These are phyloP conservation scores for Xanthoparmelia taractica DNA, from an alignment of 495 filamentous ascomycete genomes.

Conservation along the genomic window DNA sequence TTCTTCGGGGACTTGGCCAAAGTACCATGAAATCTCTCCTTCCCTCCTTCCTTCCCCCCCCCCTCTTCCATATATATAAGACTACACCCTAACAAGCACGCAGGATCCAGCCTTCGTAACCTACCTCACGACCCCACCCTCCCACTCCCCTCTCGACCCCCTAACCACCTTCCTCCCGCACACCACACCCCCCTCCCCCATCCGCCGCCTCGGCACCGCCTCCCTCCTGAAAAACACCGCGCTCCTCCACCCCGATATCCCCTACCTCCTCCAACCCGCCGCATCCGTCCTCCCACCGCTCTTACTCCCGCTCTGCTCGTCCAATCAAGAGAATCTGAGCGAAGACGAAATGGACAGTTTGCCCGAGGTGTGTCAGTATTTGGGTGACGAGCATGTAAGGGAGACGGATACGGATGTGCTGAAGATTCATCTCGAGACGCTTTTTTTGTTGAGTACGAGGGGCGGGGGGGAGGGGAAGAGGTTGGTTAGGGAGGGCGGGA, in stretches of 20 bases:
- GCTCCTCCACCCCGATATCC: conserved; percentile 48
- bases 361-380: conserved; percentile 77
- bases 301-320: conserved; percentile 58
- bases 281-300: conserved; percentile 75
- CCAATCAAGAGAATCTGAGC: conserved; percentile 48
- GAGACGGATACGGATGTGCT: conserved; percentile 69
- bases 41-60: not conserved
- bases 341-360: conserved; percentile 68
- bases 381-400: conserved; percentile 78
- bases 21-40: too few species aligned
- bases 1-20: conserved; percentile 90
- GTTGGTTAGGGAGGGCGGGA: conserved; percentile 61
- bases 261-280: conserved; percentile 36
- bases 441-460: conserved; percentile 72
- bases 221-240: conserved; percentile 83
- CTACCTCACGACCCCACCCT: conserved; percentile 85
- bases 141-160: conserved; percentile 62
- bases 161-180: conserved; percentile 34
- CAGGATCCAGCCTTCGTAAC: conserved; percentile 83
- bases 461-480: conserved; percentile 52
- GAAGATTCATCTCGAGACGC: conserved; percentile 77
- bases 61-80: not conserved
- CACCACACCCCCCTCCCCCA: conserved; percentile 57
- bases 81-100: conserved; percentile 53
- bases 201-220: conserved; percentile 84